Percentiles rank a stretch among this genome's conserved stretches.
Conservation (phyloP, 306 rosid species). For the Pachyrhizus erosus region DNA sequence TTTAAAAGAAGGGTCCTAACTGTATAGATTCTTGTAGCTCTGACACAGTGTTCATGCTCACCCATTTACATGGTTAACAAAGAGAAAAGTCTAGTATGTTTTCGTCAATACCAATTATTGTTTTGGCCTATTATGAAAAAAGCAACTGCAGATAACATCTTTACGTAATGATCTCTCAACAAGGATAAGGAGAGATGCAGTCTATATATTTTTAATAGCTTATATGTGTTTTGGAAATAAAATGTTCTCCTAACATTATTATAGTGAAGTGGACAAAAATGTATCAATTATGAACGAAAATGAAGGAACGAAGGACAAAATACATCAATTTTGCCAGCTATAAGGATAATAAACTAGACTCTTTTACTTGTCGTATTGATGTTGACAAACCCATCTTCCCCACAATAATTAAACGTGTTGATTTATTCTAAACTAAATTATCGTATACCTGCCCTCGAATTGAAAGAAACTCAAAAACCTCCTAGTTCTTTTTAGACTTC, state of each 20-base stretch:
- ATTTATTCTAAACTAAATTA: background rate
- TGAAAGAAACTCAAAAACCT: constrained; percentile 28
- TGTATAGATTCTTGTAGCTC: background rate
- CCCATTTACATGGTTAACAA: background rate
- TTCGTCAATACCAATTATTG: background rate
- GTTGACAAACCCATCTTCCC: constrained; percentile 29
- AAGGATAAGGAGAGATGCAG: background rate
- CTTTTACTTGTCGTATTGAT: constrained; percentile 34
- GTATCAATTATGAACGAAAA: constrained; percentile 17
- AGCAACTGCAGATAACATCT: background rate
- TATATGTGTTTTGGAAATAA: background rate
- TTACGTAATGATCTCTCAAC: background rate
- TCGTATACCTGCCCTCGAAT: background rate
- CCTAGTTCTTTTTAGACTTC: background rate
- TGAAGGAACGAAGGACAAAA: constrained; percentile 30
- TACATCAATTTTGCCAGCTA: constrained; percentile 31
- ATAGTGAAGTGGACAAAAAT: background rate
- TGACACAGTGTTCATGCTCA: background rate
- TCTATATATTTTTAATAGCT: background rate
- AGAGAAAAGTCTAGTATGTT: constrained; percentile 2
- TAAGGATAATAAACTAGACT: background rate
- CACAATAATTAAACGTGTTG: constrained; percentile 7
- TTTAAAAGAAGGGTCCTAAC: background rate
- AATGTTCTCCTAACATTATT: background rate
- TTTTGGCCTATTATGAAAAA: constrained; percentile 10